Evolutionary conservation across 2,329 filamentous ascomycete species (phyloP).

Genomic region (Trichoderma afroharzianum): DNA sequence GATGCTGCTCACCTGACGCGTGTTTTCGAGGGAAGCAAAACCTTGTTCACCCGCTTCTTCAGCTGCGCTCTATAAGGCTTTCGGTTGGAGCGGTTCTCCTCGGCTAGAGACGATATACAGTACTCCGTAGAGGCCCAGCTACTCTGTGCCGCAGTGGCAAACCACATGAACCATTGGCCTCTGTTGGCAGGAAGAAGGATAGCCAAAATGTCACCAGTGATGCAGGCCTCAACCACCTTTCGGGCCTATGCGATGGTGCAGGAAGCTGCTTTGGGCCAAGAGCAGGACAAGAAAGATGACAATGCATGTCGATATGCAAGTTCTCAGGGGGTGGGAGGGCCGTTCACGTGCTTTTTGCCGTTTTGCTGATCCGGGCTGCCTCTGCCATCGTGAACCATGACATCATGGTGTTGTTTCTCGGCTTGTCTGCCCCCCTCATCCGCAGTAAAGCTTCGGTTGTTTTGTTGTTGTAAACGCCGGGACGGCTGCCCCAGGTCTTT

Average conservation of each 20-base stretch:
- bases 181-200: background rate
- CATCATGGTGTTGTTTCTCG: conserved; percentile 7
- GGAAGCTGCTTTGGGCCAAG: background rate
- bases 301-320: background rate
- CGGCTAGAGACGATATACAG: background rate
- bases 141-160: conserved; percentile 11
- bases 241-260: background rate
- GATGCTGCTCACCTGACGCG: background rate
- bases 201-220: background rate
- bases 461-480: background rate
- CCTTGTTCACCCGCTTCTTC: conserved; percentile 3
- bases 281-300: background rate
- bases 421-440: background rate
- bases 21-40: background rate
- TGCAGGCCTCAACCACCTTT: background rate
- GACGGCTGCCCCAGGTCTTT: background rate
- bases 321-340: background rate
- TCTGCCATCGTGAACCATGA: conserved; percentile 4
- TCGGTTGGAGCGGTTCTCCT: background rate
- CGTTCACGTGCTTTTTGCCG: background rate
- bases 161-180: background rate
- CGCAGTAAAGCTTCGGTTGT: background rate
- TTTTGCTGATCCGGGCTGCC: background rate
- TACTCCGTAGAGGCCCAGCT: background rate
- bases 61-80: background rate